These are phyloP conservation scores for Fusarium austroafricanum DNA, from an alignment of 2,329 filamentous ascomycete species.

Conservation along the genomic window DNA sequence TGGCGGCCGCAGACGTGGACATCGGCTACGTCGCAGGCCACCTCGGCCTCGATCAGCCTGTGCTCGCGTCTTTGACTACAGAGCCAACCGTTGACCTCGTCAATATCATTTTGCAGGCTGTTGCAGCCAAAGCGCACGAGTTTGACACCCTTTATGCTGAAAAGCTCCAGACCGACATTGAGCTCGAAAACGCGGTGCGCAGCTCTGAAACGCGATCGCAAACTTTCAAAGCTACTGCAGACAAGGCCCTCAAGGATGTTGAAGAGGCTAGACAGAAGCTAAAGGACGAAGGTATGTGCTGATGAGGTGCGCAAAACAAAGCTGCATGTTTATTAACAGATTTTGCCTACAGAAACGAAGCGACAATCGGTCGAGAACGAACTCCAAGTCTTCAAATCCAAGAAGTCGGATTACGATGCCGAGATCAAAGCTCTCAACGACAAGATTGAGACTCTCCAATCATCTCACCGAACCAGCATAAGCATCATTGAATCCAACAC, in stretches of 20 bases:
- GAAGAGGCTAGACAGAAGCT: slow-evolving; percentile 85
- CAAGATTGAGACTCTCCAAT: slow-evolving; percentile 87
- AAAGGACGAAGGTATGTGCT: slow-evolving; percentile 78
- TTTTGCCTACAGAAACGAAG: slow-evolving; percentile 71
- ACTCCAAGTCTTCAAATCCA: slow-evolving; percentile 80
- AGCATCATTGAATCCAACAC: slow-evolving; percentile 91
- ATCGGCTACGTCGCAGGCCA: slow-evolving; percentile 78
- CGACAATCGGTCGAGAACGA: slow-evolving; percentile 83
- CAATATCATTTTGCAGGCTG: slow-evolving; percentile 76
- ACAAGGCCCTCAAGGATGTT: slow-evolving; percentile 85
- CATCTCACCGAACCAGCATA: slow-evolving; percentile 90
- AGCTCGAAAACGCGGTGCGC: slow-evolving; percentile 90
- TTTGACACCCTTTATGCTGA: slow-evolving; percentile 85
- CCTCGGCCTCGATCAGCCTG: slow-evolving; percentile 74
- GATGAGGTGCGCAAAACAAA: slow-evolving; percentile 6
- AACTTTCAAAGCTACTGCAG: slow-evolving; percentile 81
- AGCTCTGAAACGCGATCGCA: slow-evolving; percentile 85
- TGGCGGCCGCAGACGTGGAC: slow-evolving; percentile 68
- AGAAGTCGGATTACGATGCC: slow-evolving; percentile 77
- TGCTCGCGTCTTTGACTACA: slow-evolving; percentile 70
- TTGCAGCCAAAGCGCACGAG: slow-evolving; percentile 83
- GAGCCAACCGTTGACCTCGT: slow-evolving; percentile 84
- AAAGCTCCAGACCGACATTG: slow-evolving; percentile 89
- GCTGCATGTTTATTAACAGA: slow-evolving; percentile 21
- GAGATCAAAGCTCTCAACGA: slow-evolving; percentile 82